Conservation (phyloP, 2,329 filamentous ascomycete species). For the Nakataea oryzae region DNA sequence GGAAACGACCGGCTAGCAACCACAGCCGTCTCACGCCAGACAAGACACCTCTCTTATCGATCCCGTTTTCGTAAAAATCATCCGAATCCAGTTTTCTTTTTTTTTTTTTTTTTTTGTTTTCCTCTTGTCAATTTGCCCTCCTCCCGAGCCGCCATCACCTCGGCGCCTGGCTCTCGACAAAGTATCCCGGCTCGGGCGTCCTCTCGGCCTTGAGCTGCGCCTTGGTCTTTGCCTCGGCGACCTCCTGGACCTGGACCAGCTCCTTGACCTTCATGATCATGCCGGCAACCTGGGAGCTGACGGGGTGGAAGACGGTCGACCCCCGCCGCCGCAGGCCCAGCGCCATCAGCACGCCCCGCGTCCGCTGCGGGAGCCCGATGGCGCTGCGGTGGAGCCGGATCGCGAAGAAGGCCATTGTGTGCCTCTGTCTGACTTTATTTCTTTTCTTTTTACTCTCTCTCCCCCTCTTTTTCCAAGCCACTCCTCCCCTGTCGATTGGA, state of each 20-base stretch:
- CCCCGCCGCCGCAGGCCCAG: constrained; percentile 78
- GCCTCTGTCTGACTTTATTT: not conserved
- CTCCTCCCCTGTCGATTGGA: not conserved
- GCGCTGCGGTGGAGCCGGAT: constrained; percentile 83
- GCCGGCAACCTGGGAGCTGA: constrained; percentile 69
- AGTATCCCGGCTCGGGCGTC: constrained; percentile 72
- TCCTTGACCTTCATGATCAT: constrained; percentile 95
- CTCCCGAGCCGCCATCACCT: constrained; percentile 14
- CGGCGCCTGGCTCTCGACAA: constrained; percentile 50
- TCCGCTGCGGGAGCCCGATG: constrained; percentile 77
- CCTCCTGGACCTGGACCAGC: constrained; percentile 73
- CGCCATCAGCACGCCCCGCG: constrained; percentile 69
- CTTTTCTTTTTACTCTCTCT: not conserved
- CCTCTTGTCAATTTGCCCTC: not conserved
- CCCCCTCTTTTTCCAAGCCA: not conserved
- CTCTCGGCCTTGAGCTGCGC: constrained; percentile 60
- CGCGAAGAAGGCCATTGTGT: constrained; percentile 68
- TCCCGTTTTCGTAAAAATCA: too few relatives aligned
- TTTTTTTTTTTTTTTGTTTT: not conserved
- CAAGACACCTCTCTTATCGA: too few relatives aligned
- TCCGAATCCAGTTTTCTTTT: too few relatives aligned
- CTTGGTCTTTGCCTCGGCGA: constrained; percentile 52
- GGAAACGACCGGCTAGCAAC: too few relatives aligned
- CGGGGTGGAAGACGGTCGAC: constrained; percentile 83
- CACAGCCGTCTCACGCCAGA: too few relatives aligned